Conservation (phyloP, 441 rosid species). For the Isatis lusitanica region DNA sequence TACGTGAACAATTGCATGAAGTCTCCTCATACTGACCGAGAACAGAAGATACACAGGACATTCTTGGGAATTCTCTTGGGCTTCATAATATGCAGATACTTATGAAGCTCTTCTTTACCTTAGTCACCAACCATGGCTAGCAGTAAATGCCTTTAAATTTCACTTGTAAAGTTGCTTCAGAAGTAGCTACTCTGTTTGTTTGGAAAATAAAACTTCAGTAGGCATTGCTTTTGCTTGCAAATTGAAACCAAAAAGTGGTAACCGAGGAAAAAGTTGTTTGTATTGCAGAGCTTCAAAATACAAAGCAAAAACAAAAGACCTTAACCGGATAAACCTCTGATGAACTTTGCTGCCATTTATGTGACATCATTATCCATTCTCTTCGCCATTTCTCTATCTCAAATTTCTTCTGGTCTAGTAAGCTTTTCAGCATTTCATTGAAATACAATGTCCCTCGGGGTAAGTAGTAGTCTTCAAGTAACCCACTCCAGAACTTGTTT, state of each 20-base stretch:
- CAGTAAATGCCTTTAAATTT: no score
- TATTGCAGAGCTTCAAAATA: no score
- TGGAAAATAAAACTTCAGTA: no score
- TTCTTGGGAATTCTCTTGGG: no score
- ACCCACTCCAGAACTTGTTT: slow-evolving; percentile 92
- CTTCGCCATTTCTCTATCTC: slow-evolving; percentile 64
- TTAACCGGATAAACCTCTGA: slow-evolving; percentile 52
- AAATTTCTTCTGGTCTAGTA: slow-evolving; percentile 48
- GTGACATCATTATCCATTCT: slow-evolving; percentile 72
- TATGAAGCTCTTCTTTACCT: no score
- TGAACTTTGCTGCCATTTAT: slow-evolving; percentile 66
- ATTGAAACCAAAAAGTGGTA: no score
- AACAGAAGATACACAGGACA: slow-evolving; percentile 85
- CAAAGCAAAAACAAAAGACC: no score
- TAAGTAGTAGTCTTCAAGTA: slow-evolving; percentile 71
- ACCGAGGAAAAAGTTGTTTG: no score
- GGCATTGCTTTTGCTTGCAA: no score
- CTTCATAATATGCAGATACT: slow-evolving; percentile 67
- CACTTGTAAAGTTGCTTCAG: no score
- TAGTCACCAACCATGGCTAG: no score
- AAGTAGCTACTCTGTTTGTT: no score
- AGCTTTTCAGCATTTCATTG: slow-evolving; percentile 47
- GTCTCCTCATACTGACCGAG: slow-evolving; percentile 58
- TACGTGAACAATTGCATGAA: background rate
- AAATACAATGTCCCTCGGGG: slow-evolving; percentile 62